phyloP scores from a whole-genome alignment of 1,139 yeast species.

The Blastobotrys apis region DNA sequence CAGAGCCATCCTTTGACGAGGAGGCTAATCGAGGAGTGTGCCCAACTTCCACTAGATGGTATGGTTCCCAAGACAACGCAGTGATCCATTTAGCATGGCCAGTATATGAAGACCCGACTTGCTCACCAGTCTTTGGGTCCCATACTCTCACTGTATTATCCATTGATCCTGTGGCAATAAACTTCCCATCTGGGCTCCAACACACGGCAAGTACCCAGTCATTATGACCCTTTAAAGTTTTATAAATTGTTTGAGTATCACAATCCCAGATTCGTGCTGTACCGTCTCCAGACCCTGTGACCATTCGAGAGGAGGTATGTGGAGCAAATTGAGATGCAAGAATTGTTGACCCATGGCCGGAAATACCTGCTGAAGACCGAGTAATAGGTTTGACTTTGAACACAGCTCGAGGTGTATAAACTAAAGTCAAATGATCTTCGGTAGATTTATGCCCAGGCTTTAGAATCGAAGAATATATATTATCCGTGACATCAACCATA shows the following conservation, averaged over 20 bases:
- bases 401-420: conserved; percentile 91
- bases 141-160: conserved; percentile 84
- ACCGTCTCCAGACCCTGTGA: conserved; percentile 94
- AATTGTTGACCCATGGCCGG: conserved; percentile 94
- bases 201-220: conserved; percentile 95
- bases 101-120: conserved; percentile 63
- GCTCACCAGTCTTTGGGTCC: conserved; percentile 74
- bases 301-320: conserved; percentile 76
- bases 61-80: conserved; percentile 89
- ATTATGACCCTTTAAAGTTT: conserved; percentile 75
- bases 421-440: conserved; percentile 87
- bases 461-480: conserved; percentile 71
- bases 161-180: conserved; percentile 95
- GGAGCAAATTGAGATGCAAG: conserved; percentile 94
- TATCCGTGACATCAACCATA: conserved; percentile 69
- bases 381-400: conserved; percentile 92
- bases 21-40: conserved; percentile 69
- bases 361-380: conserved; percentile 83
- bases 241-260: conserved; percentile 85
- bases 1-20: conserved; percentile 88
- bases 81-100: conserved; percentile 94
- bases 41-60: conserved; percentile 68
- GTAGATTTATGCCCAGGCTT: conserved; percentile 86
- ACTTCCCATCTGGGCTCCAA: conserved; percentile 89
- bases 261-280: conserved; percentile 99